These are phyloP conservation scores for Triticum dicoccoides DNA, from an alignment of 176 grass and related monocot genomes.

Conservation along the genomic window DNA sequence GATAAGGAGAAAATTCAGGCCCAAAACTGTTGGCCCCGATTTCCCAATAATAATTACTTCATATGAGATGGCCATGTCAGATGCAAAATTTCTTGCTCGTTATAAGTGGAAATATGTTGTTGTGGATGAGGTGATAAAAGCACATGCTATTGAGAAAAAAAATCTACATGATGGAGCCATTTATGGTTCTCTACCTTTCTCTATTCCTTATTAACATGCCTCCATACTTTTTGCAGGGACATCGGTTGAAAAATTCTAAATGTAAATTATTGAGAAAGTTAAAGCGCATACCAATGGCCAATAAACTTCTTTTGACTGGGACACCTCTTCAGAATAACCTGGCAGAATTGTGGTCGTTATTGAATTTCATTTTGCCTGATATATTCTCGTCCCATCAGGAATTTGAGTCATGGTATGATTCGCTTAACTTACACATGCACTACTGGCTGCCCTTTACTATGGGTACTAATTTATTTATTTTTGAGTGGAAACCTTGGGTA, in stretches of 20 bases:
- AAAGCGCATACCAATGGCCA: conserved; percentile 83
- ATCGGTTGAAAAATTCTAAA: conserved; percentile 93
- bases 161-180: not conserved
- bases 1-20: conserved; percentile 81
- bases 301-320: conserved; percentile 96
- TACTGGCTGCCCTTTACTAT: not conserved
- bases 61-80: conserved; percentile 71
- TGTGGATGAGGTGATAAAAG: conserved; percentile 81
- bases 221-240: conserved; percentile 52
- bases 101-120: conserved; percentile 92
- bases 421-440: not conserved
- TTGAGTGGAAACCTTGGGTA: not conserved
- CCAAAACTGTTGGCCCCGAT: conserved; percentile 49
- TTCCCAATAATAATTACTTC: conserved; percentile 92
- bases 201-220: conserved; percentile 14
- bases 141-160: not conserved
- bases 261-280: conserved; percentile 75
- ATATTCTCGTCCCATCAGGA: conserved; percentile 91
- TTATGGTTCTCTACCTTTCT: not conserved
- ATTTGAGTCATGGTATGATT: conserved; percentile 95
- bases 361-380: conserved; percentile 99
- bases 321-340: conserved; percentile 98
- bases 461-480: not conserved
- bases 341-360: conserved; percentile 86
- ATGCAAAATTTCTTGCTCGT: conserved; percentile 68